Evolutionary conservation across 2,329 filamentous ascomycete genomes (phyloP).

Genomic region (Cladosporium sp.): DNA sequence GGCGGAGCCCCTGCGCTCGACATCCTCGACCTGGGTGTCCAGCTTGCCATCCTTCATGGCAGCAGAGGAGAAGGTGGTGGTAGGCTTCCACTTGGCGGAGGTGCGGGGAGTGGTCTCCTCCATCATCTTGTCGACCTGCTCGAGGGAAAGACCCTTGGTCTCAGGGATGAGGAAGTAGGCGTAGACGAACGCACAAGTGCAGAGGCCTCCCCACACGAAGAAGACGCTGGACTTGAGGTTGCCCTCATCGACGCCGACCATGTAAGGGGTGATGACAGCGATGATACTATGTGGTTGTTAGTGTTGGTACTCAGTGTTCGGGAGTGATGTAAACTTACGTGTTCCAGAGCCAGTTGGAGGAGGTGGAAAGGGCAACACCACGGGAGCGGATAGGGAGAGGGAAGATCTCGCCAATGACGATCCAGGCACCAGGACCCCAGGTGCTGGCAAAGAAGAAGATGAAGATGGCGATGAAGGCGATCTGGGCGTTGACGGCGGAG

Average conservation of each 20-base stretch:
- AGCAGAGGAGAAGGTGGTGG: conserved; percentile 39
- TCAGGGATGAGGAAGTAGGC: conserved; percentile 69
- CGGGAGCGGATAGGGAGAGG: conserved; percentile 85
- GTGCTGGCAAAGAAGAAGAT: conserved; percentile 91
- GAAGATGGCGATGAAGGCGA: conserved; percentile 88
- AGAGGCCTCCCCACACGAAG: conserved; percentile 46
- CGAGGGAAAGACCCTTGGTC: conserved; percentile 65
- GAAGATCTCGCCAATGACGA: conserved; percentile 86
- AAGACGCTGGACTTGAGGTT: conserved; percentile 50
- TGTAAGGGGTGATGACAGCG: conserved; percentile 66
- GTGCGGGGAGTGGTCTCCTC: conserved; percentile 79
- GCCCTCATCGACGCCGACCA: conserved; percentile 61
- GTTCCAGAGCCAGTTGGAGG: conserved; percentile 85
- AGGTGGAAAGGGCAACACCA: conserved; percentile 82
- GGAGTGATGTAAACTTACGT: conserved; percentile 23
- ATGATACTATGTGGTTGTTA: conserved; percentile 43
- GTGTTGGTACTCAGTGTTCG: conserved; percentile 8
- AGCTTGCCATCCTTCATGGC: conserved; percentile 39
- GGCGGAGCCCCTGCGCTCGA: conserved; percentile 40
- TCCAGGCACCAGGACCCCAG: conserved; percentile 75
- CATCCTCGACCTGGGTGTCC: conserved; percentile 33
- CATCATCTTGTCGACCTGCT: conserved; percentile 86
- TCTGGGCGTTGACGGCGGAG: conserved; percentile 63
- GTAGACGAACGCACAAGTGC: conserved; percentile 58
- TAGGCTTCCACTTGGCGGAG: conserved; percentile 65